Evolutionary conservation across 768 basidiomycete genomes (phyloP), one percentile per base, ranked within the genome.

Genomic region (Asterophora parasitica): DNA sequence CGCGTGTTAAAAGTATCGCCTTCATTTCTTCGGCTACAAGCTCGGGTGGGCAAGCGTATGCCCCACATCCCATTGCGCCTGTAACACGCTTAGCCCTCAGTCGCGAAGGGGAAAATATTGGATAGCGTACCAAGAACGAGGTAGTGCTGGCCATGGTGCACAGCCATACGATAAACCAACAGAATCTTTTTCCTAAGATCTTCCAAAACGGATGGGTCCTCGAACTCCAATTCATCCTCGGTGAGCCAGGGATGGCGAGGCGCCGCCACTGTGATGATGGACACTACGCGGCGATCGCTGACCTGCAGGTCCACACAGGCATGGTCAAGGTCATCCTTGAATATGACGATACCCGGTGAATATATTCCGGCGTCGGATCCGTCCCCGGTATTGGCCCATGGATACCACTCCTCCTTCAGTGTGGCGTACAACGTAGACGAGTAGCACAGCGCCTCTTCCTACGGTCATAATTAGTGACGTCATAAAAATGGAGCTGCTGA

Each of bases 361-460:
- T 55, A 75, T 1, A 75, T 47, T 1, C 71, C 75, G 2, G 70
- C 67, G 4, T 61, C 53, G 13, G 68, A 73, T 1, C 68, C 68
- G 3, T 59, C 61, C 28, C 75, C 74, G 13, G 65, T 56, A 54
- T 76, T 76, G 10, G 71, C 66, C 75, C 75, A 76, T 7, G 75
- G 74, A 45, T 75, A 75, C 49, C 68, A 73, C 6, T 59, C 56
- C 19, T 56, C 55, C 36, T 68, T 67, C 30, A 76, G 64, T 1
- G 73, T 74, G 10, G 49, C 47, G 51, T 70, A 76, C 4, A 76
- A 61, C 4, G 73, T 75, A 3, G 74, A 74, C 7, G 72, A 70
- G 53, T 75, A 76, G 51, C 75, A 76, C 0, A 76, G 62, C 0
- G 74, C 71, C 56, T 76, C 74, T 62, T 75, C 74, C 72, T 74